Evolutionary conservation across 2,329 filamentous ascomycete species (phyloP), one percentile per base, ranked within the genome.

Genomic region (Microdochium paspali): DNA sequence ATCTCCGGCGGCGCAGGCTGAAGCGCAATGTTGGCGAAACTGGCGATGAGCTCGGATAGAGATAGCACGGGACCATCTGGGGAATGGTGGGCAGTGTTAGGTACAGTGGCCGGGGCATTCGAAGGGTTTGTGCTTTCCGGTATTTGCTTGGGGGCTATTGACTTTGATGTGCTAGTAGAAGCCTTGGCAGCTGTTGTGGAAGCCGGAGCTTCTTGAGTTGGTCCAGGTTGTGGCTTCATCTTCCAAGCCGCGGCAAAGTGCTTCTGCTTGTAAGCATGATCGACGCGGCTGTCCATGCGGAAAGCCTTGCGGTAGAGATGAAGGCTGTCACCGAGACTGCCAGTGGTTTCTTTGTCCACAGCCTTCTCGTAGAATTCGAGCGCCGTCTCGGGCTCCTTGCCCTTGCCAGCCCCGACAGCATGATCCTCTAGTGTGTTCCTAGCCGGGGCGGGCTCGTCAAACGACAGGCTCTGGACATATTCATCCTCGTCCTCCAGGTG

Each of bases 361-460:
- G 91, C 93, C 61, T 80, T 81, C 63, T 97, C 93, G 58, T 93
- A 97, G 64, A 95, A 87, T 57, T 97, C 93, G 15, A 98, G 68
- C 1, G 93, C 93, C 10, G 90, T 59, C 35, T 54, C 51, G 13
- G 55, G 58, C 44, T 64, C 58, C 24, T 56, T 52, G 4, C 50
- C 55, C 23, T 49, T 61, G 15, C 55, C 55, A 28, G 44, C 40
- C 13, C 49, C 46, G 24, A 51, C 42, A 46, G 47, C 48, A 15
- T 47, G 46, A 43, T 52, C 48, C 39, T 53, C 42, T 15, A 12
- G 35, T 40, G 35, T 45, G 45, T 24, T 45, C 20, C 40, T 50
- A 50, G 21, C 47, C 47, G n/a, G 51, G 24, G 35, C 58, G 20
- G 58, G 53, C 7, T 65, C 65, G 45, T 65, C 63, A 45, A 64